Base-by-base conservation (phyloP, 148 eudicot species). In the Heliosperma pusillum region DNA sequence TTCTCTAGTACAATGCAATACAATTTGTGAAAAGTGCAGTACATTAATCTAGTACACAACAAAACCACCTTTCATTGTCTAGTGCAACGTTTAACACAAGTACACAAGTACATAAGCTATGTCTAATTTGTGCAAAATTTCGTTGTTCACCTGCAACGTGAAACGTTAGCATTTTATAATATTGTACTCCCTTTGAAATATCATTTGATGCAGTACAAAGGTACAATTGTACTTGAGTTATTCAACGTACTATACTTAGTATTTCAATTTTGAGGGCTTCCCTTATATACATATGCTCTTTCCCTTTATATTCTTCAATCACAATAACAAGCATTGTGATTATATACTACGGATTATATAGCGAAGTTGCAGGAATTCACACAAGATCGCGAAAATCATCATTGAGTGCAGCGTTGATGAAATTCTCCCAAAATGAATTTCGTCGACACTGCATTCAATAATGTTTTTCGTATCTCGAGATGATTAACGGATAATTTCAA, bases 401-500 rank as follows among this genome's bases (percentile, higher is more conserved):
- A 88, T 88, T 88, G 88, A 86, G 89, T 88, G 92, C 89, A 85
- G 89, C 89, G 87, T 86, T 88, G 92, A 88, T 83, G 88, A 85
- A 69, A 70, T 69, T 25, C 62, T 24, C 58, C 26, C 19, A 8
- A 25, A 3, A 12, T 15, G 15, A 55, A 15, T 78, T 82, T 82
- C 85, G 36, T 76, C 91, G 29, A 40, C 82, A 78, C 87, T 86
- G 84, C 87, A 81, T 74, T 85, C 84, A 85, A 83, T 85, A 67
- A 87, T 85, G 87, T 74, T 83, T 82, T 83, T 67, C 44, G 62
- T 33, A 74, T 84, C 78, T 76, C 52, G 42, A 68, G n/a, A 44
- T 66, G 0, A 36, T 5, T 66, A 5, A 7, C 9, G 22, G 47
- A 20, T 33, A 19, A 33, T 11, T 10, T 5, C 42, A 64, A 64